Conservation (phyloP, 2,329 filamentous ascomycete genomes). For the Ascochyta rabiei region DNA sequence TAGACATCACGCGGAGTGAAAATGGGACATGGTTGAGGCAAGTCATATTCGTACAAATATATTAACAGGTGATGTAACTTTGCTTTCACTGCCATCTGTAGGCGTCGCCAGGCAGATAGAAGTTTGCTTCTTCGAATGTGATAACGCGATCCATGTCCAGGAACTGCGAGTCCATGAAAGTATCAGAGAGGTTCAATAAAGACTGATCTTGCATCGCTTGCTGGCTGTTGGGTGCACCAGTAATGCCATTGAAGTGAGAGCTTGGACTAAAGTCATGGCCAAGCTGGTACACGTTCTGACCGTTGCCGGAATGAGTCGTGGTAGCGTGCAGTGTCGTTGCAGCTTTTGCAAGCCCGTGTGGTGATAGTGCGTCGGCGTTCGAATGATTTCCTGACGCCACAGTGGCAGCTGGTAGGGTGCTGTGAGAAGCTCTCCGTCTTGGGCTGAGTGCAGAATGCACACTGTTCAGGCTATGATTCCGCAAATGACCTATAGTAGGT, state of each 20-base stretch:
- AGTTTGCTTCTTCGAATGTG: slow-evolving; percentile 45
- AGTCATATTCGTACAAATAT: background rate
- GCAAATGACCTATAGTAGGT: background rate
- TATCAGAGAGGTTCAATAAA: slow-evolving; percentile 37
- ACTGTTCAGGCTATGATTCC: slow-evolving; percentile 25
- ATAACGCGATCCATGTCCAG: slow-evolving; percentile 44
- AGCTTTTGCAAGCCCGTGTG: background rate
- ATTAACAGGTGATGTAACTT: background rate
- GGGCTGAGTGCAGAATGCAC: slow-evolving; percentile 24
- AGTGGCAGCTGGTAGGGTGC: background rate
- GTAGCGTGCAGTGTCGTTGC: background rate
- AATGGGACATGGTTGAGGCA: background rate
- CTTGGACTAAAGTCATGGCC: slow-evolving; percentile 1
- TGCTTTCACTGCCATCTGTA: slow-evolving; percentile 32
- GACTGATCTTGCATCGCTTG: slow-evolving; percentile 38
- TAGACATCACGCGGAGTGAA: background rate
- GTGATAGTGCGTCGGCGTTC: background rate
- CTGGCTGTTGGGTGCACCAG: slow-evolving; percentile 7
- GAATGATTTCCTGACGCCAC: background rate
- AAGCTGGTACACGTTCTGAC: slow-evolving; percentile 9
- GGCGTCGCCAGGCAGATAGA: slow-evolving; percentile 39
- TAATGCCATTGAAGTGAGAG: background rate
- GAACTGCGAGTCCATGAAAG: slow-evolving; percentile 43
- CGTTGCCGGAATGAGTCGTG: background rate
- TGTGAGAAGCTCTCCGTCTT: slow-evolving; percentile 11